Conservation (phyloP, 2,329 filamentous ascomycete species). For the Xylariaceae sp. region DNA sequence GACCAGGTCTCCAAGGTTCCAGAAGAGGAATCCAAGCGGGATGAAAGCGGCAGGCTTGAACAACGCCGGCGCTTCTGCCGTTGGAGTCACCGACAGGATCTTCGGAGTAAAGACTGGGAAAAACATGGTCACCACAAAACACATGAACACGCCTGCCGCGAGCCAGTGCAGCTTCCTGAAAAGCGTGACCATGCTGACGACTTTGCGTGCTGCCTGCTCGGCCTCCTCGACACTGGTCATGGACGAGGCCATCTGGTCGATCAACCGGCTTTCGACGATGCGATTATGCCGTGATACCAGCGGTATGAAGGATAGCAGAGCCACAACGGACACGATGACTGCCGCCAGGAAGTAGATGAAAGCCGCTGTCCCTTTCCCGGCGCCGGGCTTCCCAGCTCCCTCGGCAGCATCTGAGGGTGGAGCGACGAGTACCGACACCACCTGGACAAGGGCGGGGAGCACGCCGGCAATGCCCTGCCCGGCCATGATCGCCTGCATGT, state of each 20-base stretch:
- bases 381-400: slow-evolving; percentile 16
- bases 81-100: slow-evolving; percentile 41
- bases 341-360: slow-evolving; percentile 90
- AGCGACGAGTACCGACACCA: slow-evolving; percentile 69
- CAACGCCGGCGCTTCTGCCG: slow-evolving; percentile 43
- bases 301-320: slow-evolving; percentile 67
- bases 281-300: slow-evolving; percentile 56
- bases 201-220: slow-evolving; percentile 42
- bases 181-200: slow-evolving; percentile 52
- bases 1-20: slow-evolving; percentile 81
- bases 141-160: slow-evolving; percentile 67
- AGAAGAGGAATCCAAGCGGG: slow-evolving; percentile 81
- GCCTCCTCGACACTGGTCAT: slow-evolving; percentile 44
- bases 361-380: slow-evolving; percentile 55
- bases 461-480: slow-evolving; percentile 91
- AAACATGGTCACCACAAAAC: slow-evolving; percentile 83
- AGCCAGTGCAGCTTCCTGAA: slow-evolving; percentile 74
- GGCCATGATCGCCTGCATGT: slow-evolving; percentile 93
- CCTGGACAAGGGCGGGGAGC: slow-evolving; percentile 74
- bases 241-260: slow-evolving; percentile 41
- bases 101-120: slow-evolving; percentile 86
- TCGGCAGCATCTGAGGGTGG: slow-evolving; percentile 28
- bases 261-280: slow-evolving; percentile 42
- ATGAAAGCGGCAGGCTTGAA: slow-evolving; percentile 75
- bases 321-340: slow-evolving; percentile 61